phyloP scores from a whole-genome alignment of 2,329 filamentous ascomycete genomes.

The Cercospora sojina region DNA sequence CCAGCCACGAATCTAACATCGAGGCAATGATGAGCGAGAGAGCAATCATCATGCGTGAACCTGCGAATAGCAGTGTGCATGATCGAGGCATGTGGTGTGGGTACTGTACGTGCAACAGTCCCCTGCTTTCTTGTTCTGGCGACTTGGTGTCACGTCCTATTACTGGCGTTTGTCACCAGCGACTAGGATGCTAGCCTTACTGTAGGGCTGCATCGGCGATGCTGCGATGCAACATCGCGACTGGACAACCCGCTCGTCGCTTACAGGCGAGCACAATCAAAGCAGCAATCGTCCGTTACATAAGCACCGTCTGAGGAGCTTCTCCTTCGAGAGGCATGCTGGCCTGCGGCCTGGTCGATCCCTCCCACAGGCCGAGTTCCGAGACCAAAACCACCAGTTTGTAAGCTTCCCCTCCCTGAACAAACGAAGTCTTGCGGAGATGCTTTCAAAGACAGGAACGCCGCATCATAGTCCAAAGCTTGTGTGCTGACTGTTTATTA shows the following conservation, averaged over 20 bases:
- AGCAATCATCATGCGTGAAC: neutral
- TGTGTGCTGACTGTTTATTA: neutral
- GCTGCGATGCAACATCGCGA: neutral
- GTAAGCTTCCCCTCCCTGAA: neutral
- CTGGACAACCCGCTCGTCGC: neutral
- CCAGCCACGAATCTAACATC: neutral
- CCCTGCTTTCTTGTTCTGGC: neutral
- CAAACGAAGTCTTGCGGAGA: neutral
- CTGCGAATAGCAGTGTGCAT: neutral
- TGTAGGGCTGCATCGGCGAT: slow-evolving; percentile 4
- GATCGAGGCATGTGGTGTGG: neutral
- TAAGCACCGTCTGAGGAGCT: neutral
- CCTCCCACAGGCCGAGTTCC: neutral
- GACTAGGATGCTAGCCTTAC: neutral
- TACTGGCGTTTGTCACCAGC: neutral
- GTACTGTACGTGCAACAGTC: neutral
- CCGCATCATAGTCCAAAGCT: neutral
- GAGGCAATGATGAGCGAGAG: neutral
- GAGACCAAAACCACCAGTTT: neutral
- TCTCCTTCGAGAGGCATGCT: neutral
- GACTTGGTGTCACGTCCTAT: neutral
- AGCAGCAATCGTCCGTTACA: neutral
- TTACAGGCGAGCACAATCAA: neutral
- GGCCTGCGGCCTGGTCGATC: neutral
- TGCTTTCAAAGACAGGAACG: neutral